A percentile compares a stretch with the other conserved stretches of the same genome.
phyloP scores from a whole-genome alignment of 1,284 basidiomycete genomes.

The Ganoderma multipileum region DNA sequence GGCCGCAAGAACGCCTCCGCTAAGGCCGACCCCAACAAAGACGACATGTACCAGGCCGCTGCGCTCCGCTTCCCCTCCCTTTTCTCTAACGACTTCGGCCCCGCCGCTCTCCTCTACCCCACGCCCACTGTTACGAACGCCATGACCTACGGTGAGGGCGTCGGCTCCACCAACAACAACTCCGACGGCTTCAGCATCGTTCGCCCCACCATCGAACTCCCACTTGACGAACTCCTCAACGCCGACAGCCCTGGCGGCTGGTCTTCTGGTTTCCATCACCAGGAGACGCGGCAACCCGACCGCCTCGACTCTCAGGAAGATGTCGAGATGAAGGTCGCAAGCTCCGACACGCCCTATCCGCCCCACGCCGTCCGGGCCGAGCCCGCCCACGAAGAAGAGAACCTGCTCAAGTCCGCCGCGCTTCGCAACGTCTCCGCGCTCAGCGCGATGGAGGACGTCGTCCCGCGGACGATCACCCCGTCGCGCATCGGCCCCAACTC shows the following conservation, averaged over 20 bases:
- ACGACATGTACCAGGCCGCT: slow-evolving; percentile 35
- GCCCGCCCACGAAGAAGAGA: slow-evolving; percentile 35
- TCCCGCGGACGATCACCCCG: slow-evolving; percentile 57
- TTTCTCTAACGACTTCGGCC: slow-evolving; percentile 76
- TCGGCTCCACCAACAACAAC: slow-evolving; percentile 47
- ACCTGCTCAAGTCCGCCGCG: slow-evolving; percentile 42
- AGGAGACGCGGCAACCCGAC: slow-evolving; percentile 32
- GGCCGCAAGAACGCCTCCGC: slow-evolving; percentile 42
- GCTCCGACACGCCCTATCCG: slow-evolving; percentile 40
- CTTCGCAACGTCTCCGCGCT: slow-evolving; percentile 45
- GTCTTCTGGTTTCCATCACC: slow-evolving; percentile 36
- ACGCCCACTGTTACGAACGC: slow-evolving; percentile 67
- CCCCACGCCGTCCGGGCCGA: slow-evolving; percentile 34
- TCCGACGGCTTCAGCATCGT: slow-evolving; percentile 66
- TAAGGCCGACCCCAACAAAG: slow-evolving; percentile 27
- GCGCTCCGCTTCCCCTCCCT: slow-evolving; percentile 70
- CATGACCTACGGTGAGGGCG: slow-evolving; percentile 79
- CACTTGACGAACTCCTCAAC: slow-evolving; percentile 76
- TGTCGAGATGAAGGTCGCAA: slow-evolving; percentile 45
- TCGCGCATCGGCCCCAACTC: slow-evolving; percentile 58
- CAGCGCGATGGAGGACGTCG: slow-evolving; percentile 46
- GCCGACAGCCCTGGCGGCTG: slow-evolving; percentile 46
- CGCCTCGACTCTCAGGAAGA: slow-evolving; percentile 39
- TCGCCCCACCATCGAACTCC: slow-evolving; percentile 81
- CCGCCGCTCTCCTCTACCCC: slow-evolving; percentile 74